Evolutionary conservation across 2,329 filamentous ascomycete genomes (phyloP), one percentile per base, ranked within the genome.

Genomic region (Nemania serpens): DNA sequence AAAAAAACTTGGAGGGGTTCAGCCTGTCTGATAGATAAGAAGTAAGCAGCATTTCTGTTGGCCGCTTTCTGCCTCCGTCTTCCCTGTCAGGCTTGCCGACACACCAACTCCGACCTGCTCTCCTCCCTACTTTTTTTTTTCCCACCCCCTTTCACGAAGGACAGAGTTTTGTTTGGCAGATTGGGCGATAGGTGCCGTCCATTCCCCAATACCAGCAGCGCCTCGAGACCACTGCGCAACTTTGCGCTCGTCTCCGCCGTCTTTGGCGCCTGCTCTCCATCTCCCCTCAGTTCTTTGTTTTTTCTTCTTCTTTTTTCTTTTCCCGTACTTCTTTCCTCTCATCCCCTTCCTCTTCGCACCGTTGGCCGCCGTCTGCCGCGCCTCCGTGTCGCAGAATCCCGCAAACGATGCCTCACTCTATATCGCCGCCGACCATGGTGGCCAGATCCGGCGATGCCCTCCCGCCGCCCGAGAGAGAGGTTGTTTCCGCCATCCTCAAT

Each of bases 401-500:
- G n/a, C n/a, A n/a, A n/a, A 66, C 63, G 63, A 82, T 82, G 79
- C 79, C 79, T 79, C 79, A 82, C 70, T 78, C 78, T 63, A 75
- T 81, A 65, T 76, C 80, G 69, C 79, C 81, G 71, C 81, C 79
- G 56, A 75, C 75, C 69, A 78, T 81, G 77, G 77, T 82, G 68
- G 78, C 78, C 68, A 76, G 77, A 67, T 69, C 67, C 18, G 67
- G 61, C 51, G 78, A 77, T 66, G 75, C 78, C 71, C 74, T 79
- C 75, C 81, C 82, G 68, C 81, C 87, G 66, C 88, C 89, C 64
- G 83, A 87, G 34, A 78, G 85, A 69, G 85, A 87, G 66, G 90
- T 92, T 64, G 79, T 94, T 64, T 77, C 82, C 63, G 82, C 84
- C 58, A 77, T 92, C 45, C 73, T 93, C 68, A 79, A 86, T 69